A percentile compares a stretch with the other conserved stretches of the same genome.
phyloP scores from a whole-genome alignment of 1,284 basidiomycete species.

The Xerocomus nothofagi region DNA sequence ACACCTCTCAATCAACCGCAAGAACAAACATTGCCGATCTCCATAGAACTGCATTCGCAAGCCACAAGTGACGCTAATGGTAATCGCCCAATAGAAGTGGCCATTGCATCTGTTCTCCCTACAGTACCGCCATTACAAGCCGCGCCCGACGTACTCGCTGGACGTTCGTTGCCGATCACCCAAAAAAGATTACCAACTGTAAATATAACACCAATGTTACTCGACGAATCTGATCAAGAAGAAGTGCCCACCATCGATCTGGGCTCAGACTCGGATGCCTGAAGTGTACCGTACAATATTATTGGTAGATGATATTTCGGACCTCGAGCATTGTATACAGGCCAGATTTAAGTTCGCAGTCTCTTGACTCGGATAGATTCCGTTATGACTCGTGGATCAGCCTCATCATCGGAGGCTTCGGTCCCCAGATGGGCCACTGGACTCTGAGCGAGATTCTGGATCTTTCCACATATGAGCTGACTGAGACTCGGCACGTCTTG shows the following conservation, averaged over 20 bases:
- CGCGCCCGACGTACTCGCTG: not conserved
- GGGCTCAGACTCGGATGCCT: conserved; percentile 47
- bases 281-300: not conserved
- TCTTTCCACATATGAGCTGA: conserved; percentile 14
- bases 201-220: conserved; percentile 13
- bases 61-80: not conserved
- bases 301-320: not conserved
- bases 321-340: not conserved
- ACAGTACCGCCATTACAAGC: not conserved
- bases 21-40: not conserved
- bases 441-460: conserved; percentile 21
- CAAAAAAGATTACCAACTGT: conserved; percentile 9
- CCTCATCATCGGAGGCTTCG: conserved; percentile 49
- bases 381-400: conserved; percentile 8
- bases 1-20: not conserved
- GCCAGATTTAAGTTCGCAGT: conserved; percentile 16
- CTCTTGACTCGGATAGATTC: conserved; percentile 24
- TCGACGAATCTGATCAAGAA: conserved; percentile 47
- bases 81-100: not conserved
- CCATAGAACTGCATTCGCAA: conserved; percentile 1
- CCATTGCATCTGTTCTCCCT: not conserved
- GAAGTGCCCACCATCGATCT: conserved; percentile 54
- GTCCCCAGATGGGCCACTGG: conserved; percentile 14
- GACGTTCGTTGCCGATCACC: not conserved
- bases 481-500: conserved; percentile 1